phyloP scores from a whole-genome alignment of 176 grass and related monocot genomes.

The Raddia distichophylla region DNA sequence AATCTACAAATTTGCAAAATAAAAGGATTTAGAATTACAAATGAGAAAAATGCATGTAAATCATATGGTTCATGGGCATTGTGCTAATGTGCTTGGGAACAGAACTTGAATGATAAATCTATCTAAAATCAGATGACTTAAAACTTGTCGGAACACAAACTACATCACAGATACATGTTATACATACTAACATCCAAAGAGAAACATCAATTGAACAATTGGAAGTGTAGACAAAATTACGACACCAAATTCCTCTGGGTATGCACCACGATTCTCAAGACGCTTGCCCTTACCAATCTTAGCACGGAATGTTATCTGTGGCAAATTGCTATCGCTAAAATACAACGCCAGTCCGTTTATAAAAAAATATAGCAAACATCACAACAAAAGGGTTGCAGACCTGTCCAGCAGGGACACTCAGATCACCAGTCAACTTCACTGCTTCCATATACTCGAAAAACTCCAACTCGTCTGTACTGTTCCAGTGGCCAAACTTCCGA shows the following conservation, averaged over 20 bases:
- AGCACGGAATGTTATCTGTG: slow-evolving; percentile 89
- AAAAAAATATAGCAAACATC: slow-evolving; percentile 17
- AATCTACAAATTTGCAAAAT: slow-evolving; percentile 49
- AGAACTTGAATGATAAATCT: not conserved
- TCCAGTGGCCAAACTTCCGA: slow-evolving; percentile 89
- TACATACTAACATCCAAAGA: not conserved
- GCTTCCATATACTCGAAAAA: slow-evolving; percentile 99
- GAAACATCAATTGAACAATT: slow-evolving; percentile 20
- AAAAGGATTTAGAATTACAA: slow-evolving; percentile 17
- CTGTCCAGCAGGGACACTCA: slow-evolving; percentile 95
- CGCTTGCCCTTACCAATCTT: slow-evolving; percentile 86
- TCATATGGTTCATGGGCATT: not conserved
- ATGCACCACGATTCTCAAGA: slow-evolving; percentile 72
- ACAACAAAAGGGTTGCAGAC: slow-evolving; percentile 37
- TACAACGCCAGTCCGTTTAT: not conserved
- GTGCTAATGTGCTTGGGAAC: slow-evolving; percentile 33
- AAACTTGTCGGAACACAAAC: too few relatives aligned
- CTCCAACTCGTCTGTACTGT: slow-evolving; percentile 59
- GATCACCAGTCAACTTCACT: slow-evolving; percentile 96
- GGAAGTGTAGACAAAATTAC: slow-evolving; percentile 49
- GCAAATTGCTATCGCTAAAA: slow-evolving; percentile 26
- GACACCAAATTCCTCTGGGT: slow-evolving; percentile 91
- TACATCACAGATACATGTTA: not conserved
- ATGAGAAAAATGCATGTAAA: not conserved
- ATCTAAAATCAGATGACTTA: slow-evolving; percentile 12